Percentiles rank a stretch among this genome's conserved stretches.
Evolutionary conservation across 1,139 yeast species (phyloP).

Genomic region (Kodamaea sp.): DNA sequence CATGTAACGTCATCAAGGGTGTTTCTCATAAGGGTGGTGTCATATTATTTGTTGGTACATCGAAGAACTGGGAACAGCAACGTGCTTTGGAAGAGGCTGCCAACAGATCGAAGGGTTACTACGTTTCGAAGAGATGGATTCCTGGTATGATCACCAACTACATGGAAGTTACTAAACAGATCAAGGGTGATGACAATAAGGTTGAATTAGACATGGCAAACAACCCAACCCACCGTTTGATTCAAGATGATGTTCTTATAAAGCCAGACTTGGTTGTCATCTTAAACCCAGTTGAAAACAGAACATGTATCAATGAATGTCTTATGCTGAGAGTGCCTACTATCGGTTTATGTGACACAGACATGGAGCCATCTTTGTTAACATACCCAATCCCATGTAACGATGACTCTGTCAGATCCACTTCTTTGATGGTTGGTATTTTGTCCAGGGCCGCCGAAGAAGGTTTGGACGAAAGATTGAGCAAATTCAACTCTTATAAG

Average conservation of each 20-base stretch:
- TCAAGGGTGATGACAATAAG: constrained; percentile 54
- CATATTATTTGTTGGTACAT: constrained; percentile 79
- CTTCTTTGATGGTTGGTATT: constrained; percentile 76
- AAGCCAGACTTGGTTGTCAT: constrained; percentile 88
- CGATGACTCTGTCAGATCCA: constrained; percentile 86
- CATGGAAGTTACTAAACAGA: constrained; percentile 70
- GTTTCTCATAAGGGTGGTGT: constrained; percentile 83
- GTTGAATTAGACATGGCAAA: constrained; percentile 40
- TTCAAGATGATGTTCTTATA: constrained; percentile 48
- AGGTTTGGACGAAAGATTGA: constrained; percentile 61
- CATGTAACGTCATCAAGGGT: constrained; percentile 75
- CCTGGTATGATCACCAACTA: constrained; percentile 94
- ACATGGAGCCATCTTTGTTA: constrained; percentile 82
- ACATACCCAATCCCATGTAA: constrained; percentile 96
- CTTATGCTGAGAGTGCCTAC: constrained; percentile 83
- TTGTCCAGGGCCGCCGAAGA: constrained; percentile 80
- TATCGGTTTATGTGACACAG: constrained; percentile 89
- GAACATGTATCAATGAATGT: constrained; percentile 80
- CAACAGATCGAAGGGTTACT: constrained; percentile 69
- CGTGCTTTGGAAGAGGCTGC: constrained; percentile 80
- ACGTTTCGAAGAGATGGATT: constrained; percentile 83
- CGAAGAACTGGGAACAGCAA: constrained; percentile 64
- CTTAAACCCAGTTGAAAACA: constrained; percentile 84
- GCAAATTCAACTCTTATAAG: constrained; percentile 32
- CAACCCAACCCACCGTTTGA: constrained; percentile 52